Conservation (phyloP, 148 eudicot species). For the Rhododendron kiyosumense region DNA sequence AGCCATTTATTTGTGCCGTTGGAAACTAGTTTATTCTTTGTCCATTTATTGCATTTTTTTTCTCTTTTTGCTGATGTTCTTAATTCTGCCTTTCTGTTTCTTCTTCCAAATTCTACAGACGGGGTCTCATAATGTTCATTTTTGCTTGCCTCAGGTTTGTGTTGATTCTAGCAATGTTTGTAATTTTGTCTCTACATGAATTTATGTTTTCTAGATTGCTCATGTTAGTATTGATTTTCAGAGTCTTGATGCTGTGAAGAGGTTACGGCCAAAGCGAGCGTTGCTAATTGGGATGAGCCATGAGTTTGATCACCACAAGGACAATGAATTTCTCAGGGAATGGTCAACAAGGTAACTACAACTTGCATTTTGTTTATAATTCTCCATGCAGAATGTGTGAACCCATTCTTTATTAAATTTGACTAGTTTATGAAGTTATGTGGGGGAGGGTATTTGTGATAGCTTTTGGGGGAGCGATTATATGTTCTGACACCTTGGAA, state of each 20-base stretch:
- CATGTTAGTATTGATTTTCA: constrained; percentile 18
- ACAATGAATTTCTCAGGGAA: constrained; percentile 63
- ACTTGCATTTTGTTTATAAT: constrained; percentile 2
- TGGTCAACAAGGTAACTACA: constrained; percentile 72
- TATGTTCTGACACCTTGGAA: not conserved
- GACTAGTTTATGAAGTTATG: not conserved
- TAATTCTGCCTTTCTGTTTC: not conserved
- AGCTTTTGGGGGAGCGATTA: not conserved
- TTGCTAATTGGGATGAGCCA: constrained; percentile 82
- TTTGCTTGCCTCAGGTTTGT: constrained; percentile 76
- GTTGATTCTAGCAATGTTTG: not conserved
- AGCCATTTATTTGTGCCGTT: not conserved
- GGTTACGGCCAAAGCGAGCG: constrained; percentile 78
- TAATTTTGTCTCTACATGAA: not conserved
- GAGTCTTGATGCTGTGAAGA: constrained; percentile 92
- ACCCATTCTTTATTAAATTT: not conserved
- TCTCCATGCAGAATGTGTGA: not conserved
- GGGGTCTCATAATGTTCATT: constrained; percentile 61
- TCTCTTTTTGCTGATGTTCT: not conserved
- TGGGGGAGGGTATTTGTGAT: not conserved
- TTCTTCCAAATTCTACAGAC: constrained; percentile 45
- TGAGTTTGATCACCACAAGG: constrained; percentile 81
- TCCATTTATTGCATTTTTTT: not conserved
- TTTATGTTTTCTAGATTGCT: not conserved
- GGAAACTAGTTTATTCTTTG: not conserved